phyloP scores from a whole-genome alignment of 2,329 filamentous ascomycete genomes.

The Neobulgaria alba region DNA sequence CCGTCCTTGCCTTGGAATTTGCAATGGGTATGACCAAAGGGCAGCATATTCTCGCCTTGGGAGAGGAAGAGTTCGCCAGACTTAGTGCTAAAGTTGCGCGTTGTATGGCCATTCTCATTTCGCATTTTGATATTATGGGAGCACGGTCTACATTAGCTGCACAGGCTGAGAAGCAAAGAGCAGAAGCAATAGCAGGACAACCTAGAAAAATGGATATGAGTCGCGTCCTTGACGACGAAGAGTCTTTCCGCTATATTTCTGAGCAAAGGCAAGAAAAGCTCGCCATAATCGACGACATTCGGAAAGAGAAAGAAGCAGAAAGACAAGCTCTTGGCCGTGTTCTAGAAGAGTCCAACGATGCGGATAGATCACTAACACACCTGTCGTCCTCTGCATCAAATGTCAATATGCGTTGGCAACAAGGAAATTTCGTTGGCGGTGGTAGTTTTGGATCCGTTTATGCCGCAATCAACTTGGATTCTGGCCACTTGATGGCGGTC shows the following conservation, averaged over 20 bases:
- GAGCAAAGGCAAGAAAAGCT: conserved; percentile 69
- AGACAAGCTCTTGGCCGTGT: conserved; percentile 83
- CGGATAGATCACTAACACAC: conserved; percentile 88
- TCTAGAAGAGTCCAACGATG: conserved; percentile 88
- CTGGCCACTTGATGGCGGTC: conserved; percentile 93
- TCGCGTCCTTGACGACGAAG: conserved; percentile 67
- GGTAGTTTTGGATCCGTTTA: conserved; percentile 98
- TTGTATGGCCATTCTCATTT: conserved; percentile 95
- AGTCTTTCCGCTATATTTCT: conserved; percentile 66
- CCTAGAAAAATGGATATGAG: conserved; percentile 73
- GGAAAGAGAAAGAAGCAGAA: conserved; percentile 74
- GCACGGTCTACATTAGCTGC: conserved; percentile 88
- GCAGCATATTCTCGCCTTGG: conserved; percentile 84
- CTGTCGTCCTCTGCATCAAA: conserved; percentile 92
- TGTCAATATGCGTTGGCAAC: conserved; percentile 93
- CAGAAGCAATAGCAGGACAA: conserved; percentile 71
- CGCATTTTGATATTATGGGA: conserved; percentile 98
- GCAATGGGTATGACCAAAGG: conserved; percentile 96
- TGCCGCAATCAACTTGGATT: conserved; percentile 93
- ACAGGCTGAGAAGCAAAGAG: conserved; percentile 82
- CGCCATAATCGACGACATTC: conserved; percentile 64
- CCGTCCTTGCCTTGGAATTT: conserved; percentile 89
- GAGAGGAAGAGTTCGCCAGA: conserved; percentile 76
- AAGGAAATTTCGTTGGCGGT: conserved; percentile 95
- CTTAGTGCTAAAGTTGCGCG: conserved; percentile 85